Evolutionary conservation across 768 basidiomycete genomes (phyloP).

Genomic region (Phanerochaete sordida): DNA sequence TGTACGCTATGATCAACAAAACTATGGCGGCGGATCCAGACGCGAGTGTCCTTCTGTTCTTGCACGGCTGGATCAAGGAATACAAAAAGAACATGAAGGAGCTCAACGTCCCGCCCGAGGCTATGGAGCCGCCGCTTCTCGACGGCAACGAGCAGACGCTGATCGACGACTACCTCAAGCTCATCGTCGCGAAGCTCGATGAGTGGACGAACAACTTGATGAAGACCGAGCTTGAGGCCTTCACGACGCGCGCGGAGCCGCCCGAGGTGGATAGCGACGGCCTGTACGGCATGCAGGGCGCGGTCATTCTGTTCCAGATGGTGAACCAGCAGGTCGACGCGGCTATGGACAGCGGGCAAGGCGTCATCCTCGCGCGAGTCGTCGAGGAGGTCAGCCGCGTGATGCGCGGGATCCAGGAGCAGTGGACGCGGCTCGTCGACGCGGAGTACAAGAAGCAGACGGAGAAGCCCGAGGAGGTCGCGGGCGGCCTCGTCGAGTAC

Average conservation of each 20-base stretch:
- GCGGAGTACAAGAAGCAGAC: constrained; percentile 82
- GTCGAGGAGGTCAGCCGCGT: constrained; percentile 85
- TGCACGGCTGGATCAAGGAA: constrained; percentile 95
- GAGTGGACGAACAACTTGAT: constrained; percentile 96
- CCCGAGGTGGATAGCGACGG: constrained; percentile 90
- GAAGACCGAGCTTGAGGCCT: constrained; percentile 84
- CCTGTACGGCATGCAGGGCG: constrained; percentile 83
- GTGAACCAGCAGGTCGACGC: constrained; percentile 95
- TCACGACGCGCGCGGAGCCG: constrained; percentile 75
- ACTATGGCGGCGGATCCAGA: constrained; percentile 76
- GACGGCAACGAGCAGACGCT: constrained; percentile 92
- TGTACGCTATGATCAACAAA: constrained; percentile 69
- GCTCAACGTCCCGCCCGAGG: constrained; percentile 75
- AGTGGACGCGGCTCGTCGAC: constrained; percentile 84
- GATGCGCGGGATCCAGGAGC: constrained; percentile 84
- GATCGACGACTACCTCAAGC: constrained; percentile 91
- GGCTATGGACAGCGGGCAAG: constrained; percentile 94
- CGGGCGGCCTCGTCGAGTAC: constrained; percentile 91
- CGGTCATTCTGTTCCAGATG: constrained; percentile 97
- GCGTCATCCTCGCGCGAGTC: constrained; percentile 86
- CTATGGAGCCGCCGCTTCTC: constrained; percentile 85
- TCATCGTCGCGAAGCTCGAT: constrained; percentile 93
- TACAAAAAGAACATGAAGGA: constrained; percentile 96
- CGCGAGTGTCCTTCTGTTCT: constrained; percentile 79
- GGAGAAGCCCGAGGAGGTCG: constrained; percentile 84